A percentile compares a stretch with the other conserved stretches of the same genome.
phyloP scores from a whole-genome alignment of 2,329 filamentous ascomycete species.

The Ophiostoma triangulosporum region DNA sequence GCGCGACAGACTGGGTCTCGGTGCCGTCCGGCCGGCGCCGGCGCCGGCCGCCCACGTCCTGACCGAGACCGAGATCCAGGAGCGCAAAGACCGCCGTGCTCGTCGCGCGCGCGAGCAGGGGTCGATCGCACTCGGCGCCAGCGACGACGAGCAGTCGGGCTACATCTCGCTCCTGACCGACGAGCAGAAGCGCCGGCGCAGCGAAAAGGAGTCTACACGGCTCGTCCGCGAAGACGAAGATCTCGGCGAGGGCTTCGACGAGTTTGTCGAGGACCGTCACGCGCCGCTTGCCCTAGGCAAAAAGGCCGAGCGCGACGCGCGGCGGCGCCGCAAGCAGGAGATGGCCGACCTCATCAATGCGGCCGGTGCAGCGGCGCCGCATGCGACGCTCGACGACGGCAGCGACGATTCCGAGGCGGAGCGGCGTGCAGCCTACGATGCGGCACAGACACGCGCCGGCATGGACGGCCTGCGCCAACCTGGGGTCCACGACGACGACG shows the following conservation, averaged over 20 bases:
- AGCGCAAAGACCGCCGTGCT: slow-evolving; percentile 82
- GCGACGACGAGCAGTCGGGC: slow-evolving; percentile 22
- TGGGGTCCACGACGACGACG: slow-evolving; percentile 23
- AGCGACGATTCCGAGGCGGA: slow-evolving; percentile 53
- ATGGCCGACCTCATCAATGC: slow-evolving; percentile 75
- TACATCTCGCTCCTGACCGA: slow-evolving; percentile 21
- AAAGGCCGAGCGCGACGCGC: slow-evolving; percentile 62
- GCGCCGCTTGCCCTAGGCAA: slow-evolving; percentile 57
- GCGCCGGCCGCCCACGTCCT: slow-evolving; percentile 40
- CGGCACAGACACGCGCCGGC: slow-evolving; percentile 74
- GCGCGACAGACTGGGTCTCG: background rate
- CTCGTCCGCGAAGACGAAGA: slow-evolving; percentile 81
- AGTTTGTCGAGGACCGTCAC: slow-evolving; percentile 69
- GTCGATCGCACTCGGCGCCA: slow-evolving; percentile 24
- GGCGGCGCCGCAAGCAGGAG: slow-evolving; percentile 52
- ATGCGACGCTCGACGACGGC: slow-evolving; percentile 50
- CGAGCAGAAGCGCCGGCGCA: slow-evolving; percentile 18
- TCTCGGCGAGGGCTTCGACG: slow-evolving; percentile 83
- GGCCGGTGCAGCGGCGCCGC: background rate
- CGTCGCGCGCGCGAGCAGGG: slow-evolving; percentile 42
- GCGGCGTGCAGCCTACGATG: slow-evolving; percentile 71
- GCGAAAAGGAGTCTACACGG: slow-evolving; percentile 56
- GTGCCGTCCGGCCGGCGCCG: slow-evolving; percentile 13
- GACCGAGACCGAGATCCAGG: slow-evolving; percentile 71
- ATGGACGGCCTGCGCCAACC: slow-evolving; percentile 53